Base-by-base conservation (phyloP, 305 asterid species). In the Andrographis paniculata region DNA sequence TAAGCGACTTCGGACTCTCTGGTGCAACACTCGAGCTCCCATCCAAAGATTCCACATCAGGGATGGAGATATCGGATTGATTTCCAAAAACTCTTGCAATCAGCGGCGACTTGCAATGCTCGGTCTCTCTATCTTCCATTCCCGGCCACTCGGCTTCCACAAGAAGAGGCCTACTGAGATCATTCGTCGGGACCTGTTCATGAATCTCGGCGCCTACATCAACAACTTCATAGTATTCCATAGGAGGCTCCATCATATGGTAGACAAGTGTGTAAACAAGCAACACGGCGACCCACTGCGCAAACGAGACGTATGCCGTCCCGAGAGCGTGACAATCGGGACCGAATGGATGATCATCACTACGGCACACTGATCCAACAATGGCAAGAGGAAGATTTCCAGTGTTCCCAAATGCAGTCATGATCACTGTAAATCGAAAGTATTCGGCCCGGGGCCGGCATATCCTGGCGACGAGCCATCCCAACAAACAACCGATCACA, bases 141-240 rank as follows among this genome's bases (percentile, higher is more conserved):
- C 98, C 98, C 1, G 98, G 95, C 95, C 98, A 89, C 58, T 89
- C 98, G 0, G 98, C 98, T 64, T 89, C 95, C 28, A 85, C 93
- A 11, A 89, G 87, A 56, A 85, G 94, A 6, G 98, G 94, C 60
- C 89, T 57, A 45, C 98, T 89, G 0, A 77, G 80, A 60, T 89
- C 69, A 40, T 70, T 80, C 0, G 84, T 42, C 1, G 59, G 14
- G 12, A 56, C 52, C 14, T 37, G 42, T 37, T 37, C 42, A 2
- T 37, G 17, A 14, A 37, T 37, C 12, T 37, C 42, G 8, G 17
- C 4, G 4, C 59, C 74, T 6, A 64, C 89, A 14, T 76, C 88
- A 15, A 74, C 63, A 19, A 67, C 72, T 30, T 80, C 93, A 1
- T 68, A 74, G 19, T 74, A 55, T 52, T 78, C 94, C 58, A 80